Percentiles rank a stretch among this genome's conserved stretches.
phyloP scores from a whole-genome alignment of 1,284 basidiomycete species.

The Sanghuangporus baumii region DNA sequence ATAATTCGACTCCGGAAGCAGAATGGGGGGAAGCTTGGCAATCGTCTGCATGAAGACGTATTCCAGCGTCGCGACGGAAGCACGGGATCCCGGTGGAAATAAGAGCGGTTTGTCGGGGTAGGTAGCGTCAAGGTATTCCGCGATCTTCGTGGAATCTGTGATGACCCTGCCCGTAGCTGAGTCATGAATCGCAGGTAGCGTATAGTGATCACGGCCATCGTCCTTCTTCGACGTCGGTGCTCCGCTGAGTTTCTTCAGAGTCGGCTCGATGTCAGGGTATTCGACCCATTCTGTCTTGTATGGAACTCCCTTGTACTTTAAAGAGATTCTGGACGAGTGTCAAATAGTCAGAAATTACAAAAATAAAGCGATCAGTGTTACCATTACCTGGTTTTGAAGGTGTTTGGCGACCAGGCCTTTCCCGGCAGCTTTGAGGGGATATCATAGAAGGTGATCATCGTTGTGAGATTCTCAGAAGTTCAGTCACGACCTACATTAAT shows the following conservation, averaged over 20 bases:
- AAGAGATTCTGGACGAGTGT: not conserved
- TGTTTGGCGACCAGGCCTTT: slow-evolving; percentile 19
- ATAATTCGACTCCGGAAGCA: not conserved
- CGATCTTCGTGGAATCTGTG: slow-evolving; percentile 22
- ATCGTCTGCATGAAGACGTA: not conserved
- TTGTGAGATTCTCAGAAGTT: not conserved
- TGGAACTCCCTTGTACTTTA: slow-evolving; percentile 14
- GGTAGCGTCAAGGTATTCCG: slow-evolving; percentile 22
- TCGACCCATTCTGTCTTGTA: slow-evolving; percentile 20
- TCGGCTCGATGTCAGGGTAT: slow-evolving; percentile 20
- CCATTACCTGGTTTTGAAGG: slow-evolving; percentile 19
- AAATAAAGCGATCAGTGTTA: not conserved
- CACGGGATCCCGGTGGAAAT: slow-evolving; percentile 5
- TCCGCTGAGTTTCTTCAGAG: slow-evolving; percentile 15
- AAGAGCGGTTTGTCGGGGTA: slow-evolving; percentile 18
- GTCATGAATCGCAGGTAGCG: slow-evolving; percentile 24
- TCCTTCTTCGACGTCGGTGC: slow-evolving; percentile 12
- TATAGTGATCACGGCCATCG: slow-evolving; percentile 21
- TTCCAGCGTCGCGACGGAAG: not conserved
- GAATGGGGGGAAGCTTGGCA: not conserved
- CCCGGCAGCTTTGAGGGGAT: slow-evolving; percentile 10
- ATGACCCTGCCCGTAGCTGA: slow-evolving; percentile 17
- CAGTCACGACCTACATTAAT: too few species aligned
- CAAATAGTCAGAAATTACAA: not conserved
- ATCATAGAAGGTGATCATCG: slow-evolving; percentile 16